Evolutionary conservation across 768 basidiomycete genomes (phyloP).

Genomic region (Termitomyces sp.): DNA sequence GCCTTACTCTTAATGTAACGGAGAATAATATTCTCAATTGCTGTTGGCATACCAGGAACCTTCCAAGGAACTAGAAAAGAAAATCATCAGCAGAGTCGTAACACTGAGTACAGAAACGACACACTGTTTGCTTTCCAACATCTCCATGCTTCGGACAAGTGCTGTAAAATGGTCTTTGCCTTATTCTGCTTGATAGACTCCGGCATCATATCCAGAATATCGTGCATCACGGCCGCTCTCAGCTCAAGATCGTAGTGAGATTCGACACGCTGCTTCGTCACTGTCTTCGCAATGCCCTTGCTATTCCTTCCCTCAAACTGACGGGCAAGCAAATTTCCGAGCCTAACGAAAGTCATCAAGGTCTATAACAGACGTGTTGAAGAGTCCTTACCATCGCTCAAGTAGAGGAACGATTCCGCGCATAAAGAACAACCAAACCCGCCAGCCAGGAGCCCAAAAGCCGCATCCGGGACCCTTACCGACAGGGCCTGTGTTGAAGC

Average conservation of each 20-base stretch:
- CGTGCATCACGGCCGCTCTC: conserved; percentile 98
- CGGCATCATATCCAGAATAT: conserved; percentile 99
- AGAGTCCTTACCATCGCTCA: conserved; percentile 73
- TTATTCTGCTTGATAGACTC: conserved; percentile 99
- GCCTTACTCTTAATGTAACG: conserved; percentile 99
- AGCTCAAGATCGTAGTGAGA: conserved; percentile 98
- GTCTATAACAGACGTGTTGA: neutral
- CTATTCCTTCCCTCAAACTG: conserved; percentile 98
- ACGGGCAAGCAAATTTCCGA: conserved; percentile 94
- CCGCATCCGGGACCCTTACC: conserved; percentile 99
- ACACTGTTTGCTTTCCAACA: conserved; percentile 93
- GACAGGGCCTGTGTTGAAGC: conserved; percentile 99
- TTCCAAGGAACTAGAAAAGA: conserved; percentile 86
- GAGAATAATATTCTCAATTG: conserved; percentile 98
- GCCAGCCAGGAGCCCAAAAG: conserved; percentile 99
- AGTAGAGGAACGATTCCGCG: conserved; percentile 96
- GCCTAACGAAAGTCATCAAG: conserved; percentile 34
- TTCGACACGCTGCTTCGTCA: conserved; percentile 98
- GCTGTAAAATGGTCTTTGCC: conserved; percentile 98
- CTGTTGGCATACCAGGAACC: conserved; percentile 98
- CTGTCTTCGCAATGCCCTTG: conserved; percentile 95
- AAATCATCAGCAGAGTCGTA: neutral
- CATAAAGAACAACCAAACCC: conserved; percentile 99
- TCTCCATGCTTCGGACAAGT: conserved; percentile 97
- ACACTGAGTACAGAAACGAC: conserved; percentile 20